Conservation (phyloP, 371 early-diverging fungal species). For the Nosema muscidifuracis region DNA sequence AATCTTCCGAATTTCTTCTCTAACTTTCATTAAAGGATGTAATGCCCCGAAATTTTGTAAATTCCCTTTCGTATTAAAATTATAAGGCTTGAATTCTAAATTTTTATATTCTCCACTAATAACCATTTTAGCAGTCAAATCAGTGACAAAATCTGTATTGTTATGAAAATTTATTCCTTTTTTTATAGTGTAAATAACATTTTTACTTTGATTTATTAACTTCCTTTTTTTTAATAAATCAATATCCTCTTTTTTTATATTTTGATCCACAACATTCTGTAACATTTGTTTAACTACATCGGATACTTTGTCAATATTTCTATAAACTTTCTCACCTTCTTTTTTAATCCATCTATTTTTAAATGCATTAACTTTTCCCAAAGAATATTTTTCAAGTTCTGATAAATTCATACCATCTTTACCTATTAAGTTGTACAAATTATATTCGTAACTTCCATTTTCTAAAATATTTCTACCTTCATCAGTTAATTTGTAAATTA, state of each 20-base stretch:
- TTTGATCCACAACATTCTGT: neutral
- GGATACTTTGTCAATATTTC: conserved; percentile 14
- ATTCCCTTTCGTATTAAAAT: conserved; percentile 82
- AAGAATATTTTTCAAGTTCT: conserved; percentile 13
- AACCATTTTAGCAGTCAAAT: conserved; percentile 86
- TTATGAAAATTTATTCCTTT: conserved; percentile 81
- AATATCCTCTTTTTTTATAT: conserved; percentile 17
- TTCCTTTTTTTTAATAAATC: conserved; percentile 56
- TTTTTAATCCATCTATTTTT: conserved; percentile 54
- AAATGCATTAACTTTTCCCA: conserved; percentile 52
- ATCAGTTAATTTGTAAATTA: conserved; percentile 33
- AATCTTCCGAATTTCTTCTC: conserved; percentile 93
- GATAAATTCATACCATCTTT: conserved; percentile 15
- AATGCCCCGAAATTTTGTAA: conserved; percentile 78
- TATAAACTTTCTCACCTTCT: conserved; percentile 37
- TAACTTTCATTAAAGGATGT: conserved; percentile 96
- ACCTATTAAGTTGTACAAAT: conserved; percentile 30
- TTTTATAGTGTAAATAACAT: conserved; percentile 67
- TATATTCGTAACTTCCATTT: conserved; percentile 56
- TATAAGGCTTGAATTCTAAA: conserved; percentile 88
- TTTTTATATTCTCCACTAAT: conserved; percentile 72
- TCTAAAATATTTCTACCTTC: conserved; percentile 50
- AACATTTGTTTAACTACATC: conserved; percentile 26
- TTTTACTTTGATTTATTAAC: conserved; percentile 48
- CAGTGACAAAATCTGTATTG: conserved; percentile 77